phyloP scores from a whole-genome alignment of 2,329 filamentous ascomycete genomes.

The Fusarium udum region DNA sequence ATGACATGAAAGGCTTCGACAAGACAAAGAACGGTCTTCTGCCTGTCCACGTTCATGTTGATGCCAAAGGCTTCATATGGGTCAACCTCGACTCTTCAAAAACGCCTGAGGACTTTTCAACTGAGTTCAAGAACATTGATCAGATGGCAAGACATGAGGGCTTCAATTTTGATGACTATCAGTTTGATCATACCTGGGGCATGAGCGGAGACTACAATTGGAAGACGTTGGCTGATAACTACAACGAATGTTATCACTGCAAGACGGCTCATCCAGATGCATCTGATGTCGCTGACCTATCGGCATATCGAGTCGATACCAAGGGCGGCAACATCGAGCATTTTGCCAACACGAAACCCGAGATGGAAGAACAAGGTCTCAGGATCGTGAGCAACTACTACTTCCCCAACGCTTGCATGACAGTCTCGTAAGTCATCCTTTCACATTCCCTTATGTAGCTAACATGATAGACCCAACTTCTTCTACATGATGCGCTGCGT shows the following conservation, averaged over 20 bases:
- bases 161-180: slow-evolving; percentile 61
- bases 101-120: slow-evolving; percentile 59
- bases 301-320: slow-evolving; percentile 5
- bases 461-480: slow-evolving; percentile 46
- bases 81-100: slow-evolving; percentile 61
- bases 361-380: slow-evolving; percentile 11
- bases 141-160: slow-evolving; percentile 53
- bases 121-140: slow-evolving; percentile 49
- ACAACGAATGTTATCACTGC: slow-evolving; percentile 31
- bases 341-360: slow-evolving; percentile 6
- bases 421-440: slow-evolving; percentile 8
- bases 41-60: slow-evolving; percentile 58
- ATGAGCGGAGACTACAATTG: slow-evolving; percentile 66
- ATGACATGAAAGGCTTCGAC: slow-evolving; percentile 64
- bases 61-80: slow-evolving; percentile 65
- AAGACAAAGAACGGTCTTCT: slow-evolving; percentile 63
- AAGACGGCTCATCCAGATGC: slow-evolving; percentile 16
- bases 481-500: slow-evolving; percentile 17
- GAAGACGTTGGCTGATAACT: slow-evolving; percentile 60
- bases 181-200: slow-evolving; percentile 65
- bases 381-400: slow-evolving; percentile 31
- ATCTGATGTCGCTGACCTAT: neutral
- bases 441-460: slow-evolving; percentile 49
- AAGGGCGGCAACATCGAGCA: slow-evolving; percentile 30
- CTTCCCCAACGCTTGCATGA: slow-evolving; percentile 30